Conservation (phyloP, 2,329 filamentous ascomycete species). For the Chalaropsis ovoidea region DNA sequence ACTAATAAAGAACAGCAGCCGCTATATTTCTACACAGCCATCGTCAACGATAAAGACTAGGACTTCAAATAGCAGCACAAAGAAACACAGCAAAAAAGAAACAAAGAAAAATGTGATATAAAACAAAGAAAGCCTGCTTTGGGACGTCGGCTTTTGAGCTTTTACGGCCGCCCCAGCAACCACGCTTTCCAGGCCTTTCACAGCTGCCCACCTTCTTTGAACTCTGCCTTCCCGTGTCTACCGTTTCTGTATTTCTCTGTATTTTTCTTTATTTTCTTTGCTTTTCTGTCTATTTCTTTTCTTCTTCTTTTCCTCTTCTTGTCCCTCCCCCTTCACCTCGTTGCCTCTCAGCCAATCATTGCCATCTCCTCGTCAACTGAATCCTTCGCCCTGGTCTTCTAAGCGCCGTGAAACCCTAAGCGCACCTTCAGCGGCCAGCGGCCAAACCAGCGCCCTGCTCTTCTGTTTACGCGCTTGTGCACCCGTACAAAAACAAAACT, state of each 20-base stretch:
- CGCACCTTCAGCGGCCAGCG: too few relatives aligned
- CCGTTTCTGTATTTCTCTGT: not conserved
- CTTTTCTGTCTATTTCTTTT: not conserved
- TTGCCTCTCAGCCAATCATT: not conserved
- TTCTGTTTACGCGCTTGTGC: not conserved
- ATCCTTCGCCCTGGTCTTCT: not conserved
- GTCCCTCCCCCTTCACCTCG: not conserved
- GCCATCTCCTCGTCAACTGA: not conserved
- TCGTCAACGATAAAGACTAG: not conserved
- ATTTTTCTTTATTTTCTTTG: not conserved
- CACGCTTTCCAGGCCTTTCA: not conserved
- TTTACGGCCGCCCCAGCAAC: not conserved
- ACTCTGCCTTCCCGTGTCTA: not conserved
- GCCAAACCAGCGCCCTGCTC: not conserved
- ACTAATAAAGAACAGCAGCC: not conserved
- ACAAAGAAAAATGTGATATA: conserved; percentile 6
- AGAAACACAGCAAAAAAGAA: not conserved
- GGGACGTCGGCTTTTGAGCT: not conserved
- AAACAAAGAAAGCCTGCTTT: not conserved
- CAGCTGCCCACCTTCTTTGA: not conserved
- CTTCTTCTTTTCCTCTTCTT: not conserved
- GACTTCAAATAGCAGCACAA: not conserved
- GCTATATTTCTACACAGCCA: not conserved
- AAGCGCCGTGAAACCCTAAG: conserved; percentile 4
- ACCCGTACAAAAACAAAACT: not conserved